These are phyloP conservation scores for Trifolium dubium DNA, from an alignment of 306 rosid genomes.

Conservation along the genomic window DNA sequence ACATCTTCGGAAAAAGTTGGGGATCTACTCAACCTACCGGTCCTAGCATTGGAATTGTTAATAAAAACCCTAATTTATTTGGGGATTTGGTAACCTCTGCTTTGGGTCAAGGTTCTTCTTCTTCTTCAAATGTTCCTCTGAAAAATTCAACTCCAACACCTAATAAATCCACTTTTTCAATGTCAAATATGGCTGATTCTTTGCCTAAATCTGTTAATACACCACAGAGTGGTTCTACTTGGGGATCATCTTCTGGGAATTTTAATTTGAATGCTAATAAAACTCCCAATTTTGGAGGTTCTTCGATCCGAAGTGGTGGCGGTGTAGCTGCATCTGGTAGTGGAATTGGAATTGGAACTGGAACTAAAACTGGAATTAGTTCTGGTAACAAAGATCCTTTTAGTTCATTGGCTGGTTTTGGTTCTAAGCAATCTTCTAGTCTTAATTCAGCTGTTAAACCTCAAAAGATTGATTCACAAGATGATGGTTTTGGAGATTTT, in stretches of 20 bases:
- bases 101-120: slow-evolving; percentile 54
- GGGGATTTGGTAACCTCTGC: slow-evolving; percentile 90
- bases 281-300: slow-evolving; percentile 63
- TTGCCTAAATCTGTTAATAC: slow-evolving; percentile 62
- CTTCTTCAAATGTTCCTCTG: slow-evolving; percentile 57
- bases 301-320: slow-evolving; percentile 47
- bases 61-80: slow-evolving; percentile 85
- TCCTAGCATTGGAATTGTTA: slow-evolving; percentile 55
- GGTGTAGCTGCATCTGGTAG: slow-evolving; percentile 47
- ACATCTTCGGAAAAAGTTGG: slow-evolving; percentile 90
- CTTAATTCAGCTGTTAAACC: slow-evolving; percentile 62
- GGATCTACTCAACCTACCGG: slow-evolving; percentile 55
- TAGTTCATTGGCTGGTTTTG: slow-evolving; percentile 79
- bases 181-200: slow-evolving; percentile 68
- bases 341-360: slow-evolving; percentile 27
- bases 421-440: slow-evolving; percentile 62
- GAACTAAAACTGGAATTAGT: slow-evolving; percentile 49
- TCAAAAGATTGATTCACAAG: slow-evolving; percentile 34
- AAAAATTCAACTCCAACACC: slow-evolving; percentile 51
- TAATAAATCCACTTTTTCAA: slow-evolving; percentile 63
- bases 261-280: slow-evolving; percentile 43
- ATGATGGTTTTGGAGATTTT: slow-evolving; percentile 81
- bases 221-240: slow-evolving; percentile 42
- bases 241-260: slow-evolving; percentile 62
- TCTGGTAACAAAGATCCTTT: slow-evolving; percentile 73